These are phyloP conservation scores for Rhododendron kiyosumense DNA, from an alignment of 148 eudicot species.

Conservation along the genomic window DNA sequence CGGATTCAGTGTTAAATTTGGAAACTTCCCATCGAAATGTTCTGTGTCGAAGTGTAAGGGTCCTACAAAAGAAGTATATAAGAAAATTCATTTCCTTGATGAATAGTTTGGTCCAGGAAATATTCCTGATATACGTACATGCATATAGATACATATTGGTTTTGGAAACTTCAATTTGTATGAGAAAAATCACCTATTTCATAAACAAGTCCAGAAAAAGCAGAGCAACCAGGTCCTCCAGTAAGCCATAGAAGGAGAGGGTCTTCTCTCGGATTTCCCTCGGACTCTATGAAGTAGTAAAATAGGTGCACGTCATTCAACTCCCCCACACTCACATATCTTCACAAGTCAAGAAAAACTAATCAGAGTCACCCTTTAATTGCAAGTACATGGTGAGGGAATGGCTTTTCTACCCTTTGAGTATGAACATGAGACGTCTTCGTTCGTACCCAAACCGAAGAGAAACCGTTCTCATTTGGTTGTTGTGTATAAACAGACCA, in stretches of 20 bases:
- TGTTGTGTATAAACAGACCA: no score
- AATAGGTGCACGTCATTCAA: constrained; percentile 20
- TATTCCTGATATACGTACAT: no score
- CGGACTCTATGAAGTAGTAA: constrained; percentile 25
- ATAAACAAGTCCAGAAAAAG: constrained; percentile 2
- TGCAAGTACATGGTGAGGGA: neutral
- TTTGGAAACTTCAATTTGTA: neutral
- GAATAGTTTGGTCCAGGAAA: no score
- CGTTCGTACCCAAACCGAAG: neutral
- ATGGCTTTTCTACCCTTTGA: neutral
- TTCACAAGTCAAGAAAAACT: neutral
- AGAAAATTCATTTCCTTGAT: no score
- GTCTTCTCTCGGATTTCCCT: constrained; percentile 17
- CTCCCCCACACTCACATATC: constrained; percentile 18
- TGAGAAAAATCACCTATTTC: constrained; percentile 9
- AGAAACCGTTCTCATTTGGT: neutral
- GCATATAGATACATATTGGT: no score
- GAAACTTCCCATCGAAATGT: neutral
- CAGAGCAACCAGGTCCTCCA: constrained; percentile 34
- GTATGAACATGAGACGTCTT: neutral
- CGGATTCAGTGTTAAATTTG: constrained; percentile 9
- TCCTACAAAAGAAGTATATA: neutral
- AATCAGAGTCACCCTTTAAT: neutral
- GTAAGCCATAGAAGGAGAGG: constrained; percentile 26
- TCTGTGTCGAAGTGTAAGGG: neutral